Evolutionary conservation across 305 asterid genomes (phyloP).

Genomic region (Salvia sclarea): DNA sequence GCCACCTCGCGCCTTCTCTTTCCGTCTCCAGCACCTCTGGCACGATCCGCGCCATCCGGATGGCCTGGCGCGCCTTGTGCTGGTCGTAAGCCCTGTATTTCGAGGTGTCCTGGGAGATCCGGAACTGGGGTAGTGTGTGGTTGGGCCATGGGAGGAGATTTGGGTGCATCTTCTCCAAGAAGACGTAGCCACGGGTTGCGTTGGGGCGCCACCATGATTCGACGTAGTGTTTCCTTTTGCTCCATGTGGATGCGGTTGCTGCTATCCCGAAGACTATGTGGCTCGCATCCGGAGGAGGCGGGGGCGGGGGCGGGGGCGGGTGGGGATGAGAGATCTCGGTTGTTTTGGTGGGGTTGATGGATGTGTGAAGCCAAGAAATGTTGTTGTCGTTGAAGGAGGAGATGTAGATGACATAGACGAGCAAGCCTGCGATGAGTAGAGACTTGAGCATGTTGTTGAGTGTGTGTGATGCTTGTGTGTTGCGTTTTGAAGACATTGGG

Average conservation of each 20-base stretch:
- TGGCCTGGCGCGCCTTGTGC: constrained; percentile 9
- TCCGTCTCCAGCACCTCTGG: neutral
- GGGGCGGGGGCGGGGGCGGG: neutral
- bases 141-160: neutral
- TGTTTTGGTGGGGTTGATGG: neutral
- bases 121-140: neutral
- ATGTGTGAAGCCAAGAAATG: neutral
- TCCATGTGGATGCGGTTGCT: neutral
- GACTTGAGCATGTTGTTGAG: neutral
- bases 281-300: neutral
- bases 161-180: neutral
- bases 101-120: neutral
- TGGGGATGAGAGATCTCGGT: neutral
- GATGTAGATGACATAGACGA: constrained; percentile 1
- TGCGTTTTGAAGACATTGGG: neutral
- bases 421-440: neutral
- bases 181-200: neutral
- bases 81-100: neutral
- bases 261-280: constrained; percentile 20
- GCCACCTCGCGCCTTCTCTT: neutral
- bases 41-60: neutral
- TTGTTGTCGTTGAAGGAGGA: neutral
- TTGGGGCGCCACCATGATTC: constrained; percentile 7
- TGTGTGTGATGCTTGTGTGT: neutral
- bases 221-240: neutral